phyloP scores from a whole-genome alignment of 2,329 filamentous ascomycete species.

The Periconia macrospinosa region DNA sequence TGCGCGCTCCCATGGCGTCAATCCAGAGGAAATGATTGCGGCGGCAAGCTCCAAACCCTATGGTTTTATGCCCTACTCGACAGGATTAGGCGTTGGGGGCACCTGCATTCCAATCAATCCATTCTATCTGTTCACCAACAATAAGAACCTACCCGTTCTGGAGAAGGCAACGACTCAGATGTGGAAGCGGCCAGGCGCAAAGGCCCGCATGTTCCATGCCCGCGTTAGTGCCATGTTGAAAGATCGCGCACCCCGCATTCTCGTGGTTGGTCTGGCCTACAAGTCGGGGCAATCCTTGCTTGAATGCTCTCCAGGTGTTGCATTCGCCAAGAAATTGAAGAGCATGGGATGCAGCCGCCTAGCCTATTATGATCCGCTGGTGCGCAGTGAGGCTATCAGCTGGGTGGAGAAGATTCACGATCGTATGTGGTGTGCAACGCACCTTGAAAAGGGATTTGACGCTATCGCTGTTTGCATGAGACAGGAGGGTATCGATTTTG shows the following conservation, averaged over 20 bases:
- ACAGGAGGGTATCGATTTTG: slow-evolving; percentile 1
- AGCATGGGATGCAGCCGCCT: slow-evolving; percentile 2
- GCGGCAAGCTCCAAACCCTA: slow-evolving; percentile 55
- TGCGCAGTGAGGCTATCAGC: background rate
- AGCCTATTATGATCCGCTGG: slow-evolving; percentile 2
- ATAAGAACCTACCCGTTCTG: slow-evolving; percentile 1
- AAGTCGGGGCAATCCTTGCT: slow-evolving; percentile 2
- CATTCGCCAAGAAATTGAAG: background rate
- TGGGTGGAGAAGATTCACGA: slow-evolving; percentile 3
- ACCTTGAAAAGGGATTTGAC: background rate
- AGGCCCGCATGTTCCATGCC: background rate
- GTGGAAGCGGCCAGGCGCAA: background rate
- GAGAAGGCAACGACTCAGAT: slow-evolving; percentile 1
- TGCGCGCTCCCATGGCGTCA: slow-evolving; percentile 48
- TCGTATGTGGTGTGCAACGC: background rate
- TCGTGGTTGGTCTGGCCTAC: slow-evolving; percentile 3
- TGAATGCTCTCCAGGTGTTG: background rate
- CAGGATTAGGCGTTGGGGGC: slow-evolving; percentile 56
- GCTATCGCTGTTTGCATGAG: slow-evolving; percentile 3
- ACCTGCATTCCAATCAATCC: slow-evolving; percentile 61
- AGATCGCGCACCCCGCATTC: background rate
- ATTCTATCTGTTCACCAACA: slow-evolving; percentile 17
- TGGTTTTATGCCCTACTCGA: slow-evolving; percentile 53
- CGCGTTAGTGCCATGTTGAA: background rate
- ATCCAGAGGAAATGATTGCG: slow-evolving; percentile 53